Conservation (phyloP, 805 yeast species). For the Tetrapisispora phaffii region DNA sequence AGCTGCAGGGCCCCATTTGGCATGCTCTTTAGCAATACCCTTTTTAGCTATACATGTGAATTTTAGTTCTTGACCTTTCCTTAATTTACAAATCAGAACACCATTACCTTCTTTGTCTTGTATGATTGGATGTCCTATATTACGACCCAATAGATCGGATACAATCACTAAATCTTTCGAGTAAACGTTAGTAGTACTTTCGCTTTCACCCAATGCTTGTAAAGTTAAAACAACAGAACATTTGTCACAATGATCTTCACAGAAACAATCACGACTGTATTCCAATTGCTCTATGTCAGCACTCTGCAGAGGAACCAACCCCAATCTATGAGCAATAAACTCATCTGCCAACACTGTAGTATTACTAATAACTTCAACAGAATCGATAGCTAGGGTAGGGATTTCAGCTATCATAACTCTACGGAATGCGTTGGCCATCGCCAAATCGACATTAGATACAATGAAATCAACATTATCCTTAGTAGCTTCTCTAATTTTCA, state of each 20-base stretch:
- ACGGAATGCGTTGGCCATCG: constrained; percentile 86
- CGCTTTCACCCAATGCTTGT: constrained; percentile 83
- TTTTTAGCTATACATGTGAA: constrained; percentile 92
- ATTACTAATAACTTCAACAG: constrained; percentile 87
- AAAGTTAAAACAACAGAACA: constrained; percentile 84
- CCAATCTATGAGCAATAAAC: constrained; percentile 87
- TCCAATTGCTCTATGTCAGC: constrained; percentile 74
- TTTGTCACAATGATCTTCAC: constrained; percentile 94
- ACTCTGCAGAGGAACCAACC: constrained; percentile 80
- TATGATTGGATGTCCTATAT: constrained; percentile 77
- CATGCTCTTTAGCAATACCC: constrained; percentile 95
- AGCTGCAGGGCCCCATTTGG: constrained; percentile 96
- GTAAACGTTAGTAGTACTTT: constrained; percentile 80
- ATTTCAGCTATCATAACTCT: constrained; percentile 92
- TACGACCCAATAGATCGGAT: constrained; percentile 30
- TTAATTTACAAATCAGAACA: constrained; percentile 79
- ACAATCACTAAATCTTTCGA: constrained; percentile 62
- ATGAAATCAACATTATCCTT: constrained; percentile 86
- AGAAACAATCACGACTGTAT: constrained; percentile 91
- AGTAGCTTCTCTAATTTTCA: constrained; percentile 79
- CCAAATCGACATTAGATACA: constrained; percentile 73
- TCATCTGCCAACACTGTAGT: constrained; percentile 96
- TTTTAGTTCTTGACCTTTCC: constrained; percentile 85
- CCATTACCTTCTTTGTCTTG: constrained; percentile 72
- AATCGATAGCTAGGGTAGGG: constrained; percentile 92